Evolutionary conservation across 305 asterid genomes (phyloP), one percentile per base, ranked within the genome.

Genomic region (Plantago coronopus): DNA sequence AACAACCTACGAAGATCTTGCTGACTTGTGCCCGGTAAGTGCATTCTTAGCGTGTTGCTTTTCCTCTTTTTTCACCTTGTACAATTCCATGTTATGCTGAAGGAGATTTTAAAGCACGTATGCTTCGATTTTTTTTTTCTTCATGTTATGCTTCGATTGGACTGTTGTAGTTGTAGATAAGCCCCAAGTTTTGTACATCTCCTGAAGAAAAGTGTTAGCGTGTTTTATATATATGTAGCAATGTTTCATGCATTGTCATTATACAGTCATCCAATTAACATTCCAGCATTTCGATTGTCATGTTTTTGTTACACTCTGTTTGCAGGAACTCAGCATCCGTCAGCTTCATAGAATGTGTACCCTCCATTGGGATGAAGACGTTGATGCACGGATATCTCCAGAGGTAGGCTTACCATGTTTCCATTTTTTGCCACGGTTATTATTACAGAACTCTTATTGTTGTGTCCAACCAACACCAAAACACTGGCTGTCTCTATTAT

Each of bases 341-440:
- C 91, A 86, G 81, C 81, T 81, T 62, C 70, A 81, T 74, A 79
- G 83, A 81, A 83, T 86, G 61, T 86, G 91, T 63, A 81, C 83
- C n/a, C 64, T 83, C 49, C 83, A 86, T 76, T 69, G 79, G 74
- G 95, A 86, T 60, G 88, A 79, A 60, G 73, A 83, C 74, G 79
- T 70, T 57, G 81, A 81, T 62, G 79, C 91, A 49, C 78, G 87
- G 67, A 91, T 86, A 66, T 79, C 86, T 29, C 81, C 78, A 21
- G 85, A 81, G 54, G 95, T 83, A 73, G 73, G 79, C 72, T 54
- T 45, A 45, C 55, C 48, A 25, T 49, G n/a, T 20, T 16, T 15
- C n/a, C 12, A 14, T 54, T 25, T 8, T 23, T 16, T 37, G 15
- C 38, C 27, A 16, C 15, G 18, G 49, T 49, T 46, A 48, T 27